Evolutionary conservation across 371 early-diverging fungal genomes (phyloP), one percentile per base, ranked within the genome.

Genomic region (Mucor mucedo): DNA sequence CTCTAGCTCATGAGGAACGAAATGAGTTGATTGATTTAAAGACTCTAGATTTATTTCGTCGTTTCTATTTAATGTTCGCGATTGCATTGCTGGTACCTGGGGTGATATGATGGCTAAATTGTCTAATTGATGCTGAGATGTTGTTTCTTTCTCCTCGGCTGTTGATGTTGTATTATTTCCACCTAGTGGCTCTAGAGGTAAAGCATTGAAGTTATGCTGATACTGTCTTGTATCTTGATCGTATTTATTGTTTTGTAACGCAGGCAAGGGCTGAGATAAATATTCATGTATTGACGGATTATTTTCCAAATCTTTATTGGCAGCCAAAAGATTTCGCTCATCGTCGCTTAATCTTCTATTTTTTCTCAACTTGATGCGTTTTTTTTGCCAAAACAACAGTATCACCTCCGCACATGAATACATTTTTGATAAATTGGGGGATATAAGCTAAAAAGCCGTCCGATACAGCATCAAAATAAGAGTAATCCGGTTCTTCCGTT

Each of bases 391-490:
- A 48, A 10, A 64, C 62, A 38, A 71, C 72, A 1, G 79, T 76
- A 47, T 78, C 82, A 1, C 69, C 66, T 35, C 82, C 79, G 58
- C 82, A 82, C 54, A 65, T 70, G 16, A 82, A 56, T 2, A 82
- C 70, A 29, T 75, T 74, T 10, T 58, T 52, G 16, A 82, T 44
- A 58, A 82, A 79, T 50, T 79, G 73, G 21, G 82, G 82, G 16
- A 82, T 71, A 52, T 77, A 82, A 1, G 71, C 55, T 38, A 82
- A 56, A 29, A 72, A 79, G 38, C 70, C 75, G 63, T 82, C 82
- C 1, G 70, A 52, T 33, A 82, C 50, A 3, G 82, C 82, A 39
- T 60, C 69, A 66, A 73, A 75, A 3, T 72, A 70, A 33, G 62
- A 56, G 50, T 69, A 48, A 1, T 71, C 67, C 10, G 62, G 58